Base-by-base conservation (phyloP, 2,329 filamentous ascomycete genomes). In the Calonectria pseudoturangicola region DNA sequence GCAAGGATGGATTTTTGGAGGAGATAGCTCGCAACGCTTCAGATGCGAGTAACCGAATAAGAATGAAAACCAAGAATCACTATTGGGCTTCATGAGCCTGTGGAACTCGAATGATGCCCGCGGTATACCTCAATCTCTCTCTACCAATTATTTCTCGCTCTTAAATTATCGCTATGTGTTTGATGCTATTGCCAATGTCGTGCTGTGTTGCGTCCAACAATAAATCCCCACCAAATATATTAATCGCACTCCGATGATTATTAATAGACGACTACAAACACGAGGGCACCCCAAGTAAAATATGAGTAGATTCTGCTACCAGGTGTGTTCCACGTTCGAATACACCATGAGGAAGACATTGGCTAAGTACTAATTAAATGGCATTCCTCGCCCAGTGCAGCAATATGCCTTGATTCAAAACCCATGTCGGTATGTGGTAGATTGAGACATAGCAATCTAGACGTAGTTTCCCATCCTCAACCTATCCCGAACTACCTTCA, bases 31-130 rank as follows among this genome's bases (percentile, higher is more conserved):
- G 73, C 70, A 69, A 65, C 56, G 33, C 48, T 43, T 62, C 30
- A 27, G 64, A 43, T 54, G 39, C 28, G 41, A 18, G 48, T 54
- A 13, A 60, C 33, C 68, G 66, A 72, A 70, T 47, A 64, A 64
- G 51, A 72, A 71, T 47, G 75, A 80, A 74, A 68, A 74, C 68
- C 70, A 73, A 78, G 74, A 71, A 74, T 75, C 76, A 70, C 72
- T 73, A 63, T 70, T 58, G 62, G 39, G 73, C 74, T 72, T 72
- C 71, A 64, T 73, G 67, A 77, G 78, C 74, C 77, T 71, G 12
- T 74, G 75, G 69, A 76, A 77, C 77, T 73, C 74, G 79, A 79
- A 79, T 76, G 77, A 79, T 77, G 77, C 68, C 71, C 69, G 74
- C 73, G 71, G 73, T 66, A 67, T 54, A 47, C 65, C 77, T 74